Evolutionary conservation across 2,329 filamentous ascomycete species (phyloP), one percentile per base, ranked within the genome.

Genomic region (Byssoonygena ceratinophila): DNA sequence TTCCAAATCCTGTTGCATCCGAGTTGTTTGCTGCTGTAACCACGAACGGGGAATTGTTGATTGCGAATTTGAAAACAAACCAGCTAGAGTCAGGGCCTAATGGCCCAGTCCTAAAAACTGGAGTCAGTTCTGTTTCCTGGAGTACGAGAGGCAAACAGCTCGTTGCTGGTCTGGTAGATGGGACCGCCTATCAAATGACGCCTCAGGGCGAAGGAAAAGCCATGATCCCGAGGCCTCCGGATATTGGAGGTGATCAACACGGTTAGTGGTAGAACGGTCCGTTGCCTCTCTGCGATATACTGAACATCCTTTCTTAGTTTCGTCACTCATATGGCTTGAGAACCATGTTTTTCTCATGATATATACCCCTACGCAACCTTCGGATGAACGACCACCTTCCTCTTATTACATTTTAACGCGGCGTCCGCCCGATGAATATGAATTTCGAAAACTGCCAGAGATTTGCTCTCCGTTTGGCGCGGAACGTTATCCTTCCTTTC

Each of bases 131-230:
- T 62, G 78, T 87, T 4, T 84, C 86, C 52, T 98, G 94, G 92
- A 98, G 92, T 67, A 84, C 81, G 55, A 87, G 84, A 65, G 92
- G 92, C 44, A 98, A 95, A 66, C 91, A 97, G 65, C 74, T 98
- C 40, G 83, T 94, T 41, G 90, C 87, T 59, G 92, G 94, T 14
- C 74, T 92, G 60, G 82, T 76, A 5, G 81, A 96, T 68, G 92
- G 92, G 54, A 83, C 82, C 11, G 82, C 85, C 49, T 78, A 79
- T 52, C 90, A 96, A 66, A 84, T 97, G 79, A 88, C 86, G 6
- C 87, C 85, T 0, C 80, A 87, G 60, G 91, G 91, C 44, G 78
- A 78, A 37, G 76, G 79, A 25, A 92, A 91, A 69, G 89, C 78
- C 32, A 76, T 83, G 49, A 86, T 98, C 44, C 88, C 90, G 22